These are phyloP conservation scores for Castanea crenata DNA, from an alignment of 306 rosid species.

Conservation along the genomic window DNA sequence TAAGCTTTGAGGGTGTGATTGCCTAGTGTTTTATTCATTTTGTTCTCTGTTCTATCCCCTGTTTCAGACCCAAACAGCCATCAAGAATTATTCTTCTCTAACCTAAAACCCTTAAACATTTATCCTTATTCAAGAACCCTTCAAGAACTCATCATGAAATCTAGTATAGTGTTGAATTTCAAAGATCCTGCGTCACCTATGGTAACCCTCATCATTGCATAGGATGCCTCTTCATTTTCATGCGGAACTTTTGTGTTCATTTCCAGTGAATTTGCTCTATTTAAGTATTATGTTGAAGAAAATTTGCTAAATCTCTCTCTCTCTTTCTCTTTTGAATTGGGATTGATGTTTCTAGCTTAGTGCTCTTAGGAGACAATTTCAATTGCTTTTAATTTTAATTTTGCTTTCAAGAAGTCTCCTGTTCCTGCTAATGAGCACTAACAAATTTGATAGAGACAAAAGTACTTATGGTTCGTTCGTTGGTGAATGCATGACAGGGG, in stretches of 20 bases:
- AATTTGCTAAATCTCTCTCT: neutral
- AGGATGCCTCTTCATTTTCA: neutral
- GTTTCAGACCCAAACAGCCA: too few species aligned
- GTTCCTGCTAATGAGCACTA: neutral
- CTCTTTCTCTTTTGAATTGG: neutral
- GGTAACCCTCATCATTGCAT: neutral
- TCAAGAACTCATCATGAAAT: too few species aligned
- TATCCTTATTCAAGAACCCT: too few species aligned
- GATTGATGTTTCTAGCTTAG: neutral
- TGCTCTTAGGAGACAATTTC: neutral
- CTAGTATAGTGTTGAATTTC: too few species aligned
- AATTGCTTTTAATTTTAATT: neutral
- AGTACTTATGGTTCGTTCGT: neutral
- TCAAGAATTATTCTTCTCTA: too few species aligned
- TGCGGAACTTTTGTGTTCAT: neutral
- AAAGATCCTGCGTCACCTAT: neutral
- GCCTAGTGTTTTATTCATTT: too few species aligned
- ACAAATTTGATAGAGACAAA: neutral
- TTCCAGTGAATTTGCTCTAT: neutral
- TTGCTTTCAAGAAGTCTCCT: neutral
- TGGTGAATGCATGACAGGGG: conserved; percentile 33
- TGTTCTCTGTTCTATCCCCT: too few species aligned
- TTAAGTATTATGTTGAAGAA: neutral
- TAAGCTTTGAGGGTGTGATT: too few species aligned
- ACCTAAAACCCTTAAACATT: too few species aligned